Evolutionary conservation across 2,329 filamentous ascomycete genomes (phyloP).

Genomic region (Delphinella strobiligena): DNA sequence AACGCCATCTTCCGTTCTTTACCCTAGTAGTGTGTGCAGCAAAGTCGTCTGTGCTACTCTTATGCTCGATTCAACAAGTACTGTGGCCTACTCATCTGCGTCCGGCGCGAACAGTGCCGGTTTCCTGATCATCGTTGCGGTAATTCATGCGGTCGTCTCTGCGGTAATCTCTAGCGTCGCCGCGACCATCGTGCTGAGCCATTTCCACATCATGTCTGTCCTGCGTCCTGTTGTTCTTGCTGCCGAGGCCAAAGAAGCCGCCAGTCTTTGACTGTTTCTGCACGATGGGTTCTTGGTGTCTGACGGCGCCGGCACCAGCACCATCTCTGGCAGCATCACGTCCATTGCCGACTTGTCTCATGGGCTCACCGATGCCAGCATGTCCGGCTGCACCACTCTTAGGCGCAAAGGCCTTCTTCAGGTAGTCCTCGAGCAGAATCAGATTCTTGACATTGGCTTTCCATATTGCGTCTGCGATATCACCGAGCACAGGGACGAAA

Average conservation of each 20-base stretch:
- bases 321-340: conserved; percentile 8
- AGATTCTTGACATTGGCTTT: conserved; percentile 70
- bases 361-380: conserved; percentile 29
- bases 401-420: conserved; percentile 55
- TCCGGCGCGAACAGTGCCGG: conserved; percentile 3
- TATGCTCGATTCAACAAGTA: too few species aligned
- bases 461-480: conserved; percentile 59
- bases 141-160: too few species aligned
- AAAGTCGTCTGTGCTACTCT: too few species aligned
- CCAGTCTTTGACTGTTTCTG: conserved; percentile 4
- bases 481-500: conserved; percentile 64
- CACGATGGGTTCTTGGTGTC: conserved; percentile 2
- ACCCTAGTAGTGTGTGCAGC: too few species aligned
- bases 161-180: too few species aligned
- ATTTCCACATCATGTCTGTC: conserved; percentile 10
- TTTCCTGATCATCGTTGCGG: conserved; percentile 3
- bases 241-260: conserved; percentile 4
- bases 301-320: conserved; percentile 3
- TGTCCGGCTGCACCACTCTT: conserved; percentile 19
- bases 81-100: too few species aligned
- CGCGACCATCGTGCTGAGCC: too few species aligned
- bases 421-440: conserved; percentile 52
- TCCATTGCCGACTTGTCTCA: conserved; percentile 25
- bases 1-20: too few species aligned
- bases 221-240: conserved; percentile 4